phyloP scores from a whole-genome alignment of 2,329 filamentous ascomycete genomes.

The Curvularia sp. region DNA sequence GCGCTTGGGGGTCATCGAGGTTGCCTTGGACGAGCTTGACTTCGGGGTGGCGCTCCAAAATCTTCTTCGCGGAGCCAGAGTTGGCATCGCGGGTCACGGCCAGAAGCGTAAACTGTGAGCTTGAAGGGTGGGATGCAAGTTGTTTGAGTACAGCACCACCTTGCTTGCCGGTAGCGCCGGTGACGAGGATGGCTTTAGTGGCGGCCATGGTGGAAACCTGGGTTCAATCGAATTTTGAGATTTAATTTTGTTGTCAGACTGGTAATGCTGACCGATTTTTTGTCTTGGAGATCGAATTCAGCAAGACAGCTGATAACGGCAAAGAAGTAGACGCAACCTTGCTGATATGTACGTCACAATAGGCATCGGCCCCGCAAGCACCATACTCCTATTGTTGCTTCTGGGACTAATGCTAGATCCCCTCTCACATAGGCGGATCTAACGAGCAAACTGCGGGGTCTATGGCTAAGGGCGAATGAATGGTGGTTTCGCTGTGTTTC shows the following conservation, averaged over 20 bases:
- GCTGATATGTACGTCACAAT: conserved; percentile 8
- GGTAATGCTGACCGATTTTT: background rate
- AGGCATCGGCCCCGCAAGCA: conserved; percentile 16
- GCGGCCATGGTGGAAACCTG: conserved; percentile 34
- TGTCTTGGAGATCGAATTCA: background rate
- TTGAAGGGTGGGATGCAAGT: conserved; percentile 47
- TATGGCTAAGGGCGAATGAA: conserved; percentile 6
- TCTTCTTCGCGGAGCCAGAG: conserved; percentile 60
- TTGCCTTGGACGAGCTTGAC: conserved; percentile 66
- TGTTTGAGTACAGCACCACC: conserved; percentile 55
- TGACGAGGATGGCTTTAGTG: conserved; percentile 53
- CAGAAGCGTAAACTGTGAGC: conserved; percentile 58
- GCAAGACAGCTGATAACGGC: background rate
- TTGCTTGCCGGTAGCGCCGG: conserved; percentile 57
- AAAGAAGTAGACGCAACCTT: conserved; percentile 5
- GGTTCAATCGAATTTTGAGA: conserved; percentile 9
- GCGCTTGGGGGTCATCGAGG: conserved; percentile 57
- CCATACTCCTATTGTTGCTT: conserved; percentile 7
- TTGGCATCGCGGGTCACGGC: conserved; percentile 65
- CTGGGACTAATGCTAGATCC: conserved; percentile 6
- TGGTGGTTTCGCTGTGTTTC: conserved; percentile 5
- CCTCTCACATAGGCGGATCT: conserved; percentile 6
- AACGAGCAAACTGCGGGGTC: conserved; percentile 1
- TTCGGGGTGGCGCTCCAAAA: conserved; percentile 54
- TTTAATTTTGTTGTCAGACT: conserved; percentile 8